Percentiles rank a stretch among this genome's conserved stretches.
Evolutionary conservation across 2,329 filamentous ascomycete genomes (phyloP).

Genomic region (Iodosphaeria phyllophila): DNA sequence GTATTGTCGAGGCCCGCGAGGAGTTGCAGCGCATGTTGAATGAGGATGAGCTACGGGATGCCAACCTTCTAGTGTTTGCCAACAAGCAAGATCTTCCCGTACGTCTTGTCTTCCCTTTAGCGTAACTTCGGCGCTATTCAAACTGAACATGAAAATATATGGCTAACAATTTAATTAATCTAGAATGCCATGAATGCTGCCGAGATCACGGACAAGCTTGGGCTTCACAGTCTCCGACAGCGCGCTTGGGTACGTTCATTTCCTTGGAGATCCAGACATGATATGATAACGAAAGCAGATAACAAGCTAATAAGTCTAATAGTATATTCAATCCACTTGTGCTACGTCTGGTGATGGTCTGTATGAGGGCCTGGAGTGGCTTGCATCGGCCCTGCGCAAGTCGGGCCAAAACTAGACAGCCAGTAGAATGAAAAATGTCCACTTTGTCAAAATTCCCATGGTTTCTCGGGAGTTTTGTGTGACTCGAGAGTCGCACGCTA

Average conservation of each 20-base stretch:
- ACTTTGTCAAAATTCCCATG: no score
- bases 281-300: no score
- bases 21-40: constrained; percentile 97
- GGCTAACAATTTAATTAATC: constrained; percentile 11
- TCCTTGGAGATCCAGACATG: background rate
- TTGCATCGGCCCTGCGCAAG: constrained; percentile 70
- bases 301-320: constrained; percentile 7
- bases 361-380: constrained; percentile 96
- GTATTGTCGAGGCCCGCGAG: constrained; percentile 90
- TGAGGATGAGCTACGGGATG: constrained; percentile 9
- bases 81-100: constrained; percentile 95
- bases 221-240: constrained; percentile 96
- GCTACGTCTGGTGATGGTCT: constrained; percentile 98
- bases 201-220: constrained; percentile 99
- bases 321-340: constrained; percentile 99
- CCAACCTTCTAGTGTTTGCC: constrained; percentile 5
- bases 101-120: constrained; percentile 23
- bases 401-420: constrained; percentile 40
- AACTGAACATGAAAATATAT: background rate
- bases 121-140: background rate
- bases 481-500: constrained; percentile 38
- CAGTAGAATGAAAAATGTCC: no score
- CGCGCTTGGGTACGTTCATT: constrained; percentile 80
- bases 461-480: constrained; percentile 34
- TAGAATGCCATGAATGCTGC: constrained; percentile 99